These are phyloP conservation scores for Leucaena leucocephala DNA, from an alignment of 306 rosid species.

Conservation along the genomic window DNA sequence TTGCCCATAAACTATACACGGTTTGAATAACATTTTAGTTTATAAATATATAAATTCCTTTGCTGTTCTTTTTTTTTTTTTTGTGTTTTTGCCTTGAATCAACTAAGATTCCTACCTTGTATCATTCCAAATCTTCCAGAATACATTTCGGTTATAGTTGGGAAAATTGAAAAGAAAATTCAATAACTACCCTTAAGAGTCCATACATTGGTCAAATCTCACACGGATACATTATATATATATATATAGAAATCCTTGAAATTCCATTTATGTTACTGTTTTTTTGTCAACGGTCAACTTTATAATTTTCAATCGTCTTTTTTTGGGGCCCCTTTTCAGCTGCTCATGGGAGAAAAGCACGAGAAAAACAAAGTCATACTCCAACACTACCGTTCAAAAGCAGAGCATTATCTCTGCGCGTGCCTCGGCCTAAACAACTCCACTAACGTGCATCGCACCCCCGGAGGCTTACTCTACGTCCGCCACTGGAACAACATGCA, in stretches of 20 bases:
- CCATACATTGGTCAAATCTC: background rate
- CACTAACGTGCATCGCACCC: slow-evolving; percentile 70
- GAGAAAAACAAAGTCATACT: slow-evolving; percentile 44
- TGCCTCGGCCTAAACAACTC: slow-evolving; percentile 61
- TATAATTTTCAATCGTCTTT: background rate
- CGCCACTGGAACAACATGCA: slow-evolving; percentile 94
- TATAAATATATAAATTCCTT: background rate
- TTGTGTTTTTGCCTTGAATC: background rate
- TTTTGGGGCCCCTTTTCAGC: slow-evolving; percentile 39
- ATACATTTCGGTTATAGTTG: background rate
- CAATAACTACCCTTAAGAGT: background rate
- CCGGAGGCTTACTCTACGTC: slow-evolving; percentile 70
- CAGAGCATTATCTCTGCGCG: slow-evolving; percentile 63
- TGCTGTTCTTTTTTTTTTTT: too few relatives aligned
- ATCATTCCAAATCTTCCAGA: background rate
- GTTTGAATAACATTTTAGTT: background rate
- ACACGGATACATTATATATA: background rate
- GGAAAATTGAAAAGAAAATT: background rate
- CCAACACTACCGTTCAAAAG: slow-evolving; percentile 63
- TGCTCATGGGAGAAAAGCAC: slow-evolving; percentile 60
- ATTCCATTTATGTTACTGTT: background rate
- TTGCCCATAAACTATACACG: background rate
- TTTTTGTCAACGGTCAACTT: background rate
- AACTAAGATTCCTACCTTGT: background rate
- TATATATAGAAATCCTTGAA: background rate